Evolutionary conservation across 1,139 yeast species (phyloP).

Genomic region (Geotrichum australiense): DNA sequence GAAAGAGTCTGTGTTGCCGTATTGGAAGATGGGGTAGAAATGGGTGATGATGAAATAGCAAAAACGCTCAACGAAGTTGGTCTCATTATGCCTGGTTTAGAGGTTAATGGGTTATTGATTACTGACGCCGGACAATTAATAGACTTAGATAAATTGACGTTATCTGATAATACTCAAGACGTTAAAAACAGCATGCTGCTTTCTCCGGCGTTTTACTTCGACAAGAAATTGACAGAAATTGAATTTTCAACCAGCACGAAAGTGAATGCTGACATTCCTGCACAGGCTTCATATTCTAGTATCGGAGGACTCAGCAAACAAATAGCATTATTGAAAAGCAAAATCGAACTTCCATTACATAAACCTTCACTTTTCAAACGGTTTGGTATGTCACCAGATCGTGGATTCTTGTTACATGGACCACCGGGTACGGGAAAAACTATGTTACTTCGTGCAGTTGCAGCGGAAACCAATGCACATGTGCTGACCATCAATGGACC

Average conservation of each 20-base stretch:
- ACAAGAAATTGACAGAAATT: conserved; percentile 19
- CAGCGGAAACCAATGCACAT: conserved; percentile 65
- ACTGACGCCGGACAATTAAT: conserved; percentile 24
- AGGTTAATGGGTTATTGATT: conserved; percentile 17
- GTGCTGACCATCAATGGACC: conserved; percentile 84
- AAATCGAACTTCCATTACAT: conserved; percentile 74
- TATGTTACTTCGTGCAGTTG: conserved; percentile 76
- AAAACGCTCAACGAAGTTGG: conserved; percentile 44
- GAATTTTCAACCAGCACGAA: conserved; percentile 17
- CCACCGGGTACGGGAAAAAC: conserved; percentile 97
- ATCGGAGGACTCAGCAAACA: conserved; percentile 78
- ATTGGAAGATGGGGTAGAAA: conserved; percentile 3
- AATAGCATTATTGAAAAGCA: conserved; percentile 52
- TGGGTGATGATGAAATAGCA: conserved; percentile 18
- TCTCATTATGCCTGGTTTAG: conserved; percentile 50
- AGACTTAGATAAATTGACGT: conserved; percentile 19
- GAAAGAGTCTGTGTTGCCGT: conserved; percentile 31
- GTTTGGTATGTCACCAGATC: conserved; percentile 82
- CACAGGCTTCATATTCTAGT: conserved; percentile 40
- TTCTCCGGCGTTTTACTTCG: conserved; percentile 18
- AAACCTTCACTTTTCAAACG: conserved; percentile 70
- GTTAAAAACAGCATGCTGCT: conserved; percentile 11
- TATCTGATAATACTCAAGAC: conserved; percentile 4
- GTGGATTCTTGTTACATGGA: conserved; percentile 86
- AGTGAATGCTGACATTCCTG: conserved; percentile 37